A percentile compares a stretch with the other conserved stretches of the same genome.
Evolutionary conservation across 441 rosid species (phyloP).

Genomic region (Adansonia grandidieri): DNA sequence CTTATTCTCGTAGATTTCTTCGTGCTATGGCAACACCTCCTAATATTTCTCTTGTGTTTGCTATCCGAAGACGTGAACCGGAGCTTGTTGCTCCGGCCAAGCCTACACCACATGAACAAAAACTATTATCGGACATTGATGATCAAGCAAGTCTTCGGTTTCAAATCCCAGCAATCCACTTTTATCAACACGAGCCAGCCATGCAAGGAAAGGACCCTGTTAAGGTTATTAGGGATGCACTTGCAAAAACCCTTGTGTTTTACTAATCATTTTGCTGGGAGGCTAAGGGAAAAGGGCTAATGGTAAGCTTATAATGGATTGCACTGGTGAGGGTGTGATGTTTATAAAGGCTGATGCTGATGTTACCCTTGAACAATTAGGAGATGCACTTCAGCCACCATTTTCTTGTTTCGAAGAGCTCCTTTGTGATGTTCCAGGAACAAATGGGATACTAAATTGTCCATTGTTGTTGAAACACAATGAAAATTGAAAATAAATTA

Average conservation of each 20-base stretch:
- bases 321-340: neutral
- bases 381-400: neutral
- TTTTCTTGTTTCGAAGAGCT: neutral
- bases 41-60: conserved; percentile 30
- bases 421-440: neutral
- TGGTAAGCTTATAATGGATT: neutral
- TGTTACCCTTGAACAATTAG: neutral
- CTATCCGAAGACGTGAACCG: conserved; percentile 32
- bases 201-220: neutral
- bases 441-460: neutral
- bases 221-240: neutral
- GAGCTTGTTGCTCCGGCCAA: conserved; percentile 46
- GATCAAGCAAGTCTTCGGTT: conserved; percentile 45
- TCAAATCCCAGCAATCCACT: conserved; percentile 33
- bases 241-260: neutral
- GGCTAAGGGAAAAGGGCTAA: neutral
- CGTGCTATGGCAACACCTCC: neutral
- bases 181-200: neutral
- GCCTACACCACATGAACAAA: conserved; percentile 41
- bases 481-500: no score
- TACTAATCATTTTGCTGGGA: neutral
- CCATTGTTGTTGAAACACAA: neutral
- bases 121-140: conserved; percentile 49
- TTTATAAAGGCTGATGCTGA: neutral
- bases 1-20: no score